A percentile compares a stretch with the other conserved stretches of the same genome.
Conservation (phyloP, 805 yeast species). For the Wickerhamomyces kurtzmanii region DNA sequence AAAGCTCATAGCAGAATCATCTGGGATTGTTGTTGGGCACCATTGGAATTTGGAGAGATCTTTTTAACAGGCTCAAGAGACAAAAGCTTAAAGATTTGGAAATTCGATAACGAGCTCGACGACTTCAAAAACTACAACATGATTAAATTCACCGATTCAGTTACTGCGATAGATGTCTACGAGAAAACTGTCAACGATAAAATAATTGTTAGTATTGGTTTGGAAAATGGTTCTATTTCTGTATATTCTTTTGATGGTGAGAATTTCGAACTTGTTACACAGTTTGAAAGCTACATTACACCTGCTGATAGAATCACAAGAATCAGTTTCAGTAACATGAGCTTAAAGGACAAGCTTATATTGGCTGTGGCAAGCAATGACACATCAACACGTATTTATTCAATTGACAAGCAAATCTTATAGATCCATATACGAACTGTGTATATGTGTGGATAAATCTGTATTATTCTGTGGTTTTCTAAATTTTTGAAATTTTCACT, state of each 20-base stretch:
- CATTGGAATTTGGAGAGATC: slow-evolving; percentile 28
- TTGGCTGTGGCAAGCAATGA: slow-evolving; percentile 64
- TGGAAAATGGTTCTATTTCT: slow-evolving; percentile 55
- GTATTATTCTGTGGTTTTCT: no score
- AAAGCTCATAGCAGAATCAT: slow-evolving; percentile 88
- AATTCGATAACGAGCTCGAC: slow-evolving; percentile 24
- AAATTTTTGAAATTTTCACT: not conserved
- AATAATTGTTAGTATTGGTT: slow-evolving; percentile 48
- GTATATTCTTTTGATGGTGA: slow-evolving; percentile 27
- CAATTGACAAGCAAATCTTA: slow-evolving; percentile 9
- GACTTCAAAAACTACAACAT: slow-evolving; percentile 21
- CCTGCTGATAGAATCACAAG: slow-evolving; percentile 60
- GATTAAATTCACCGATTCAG: slow-evolving; percentile 41
- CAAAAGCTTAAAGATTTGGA: slow-evolving; percentile 70
- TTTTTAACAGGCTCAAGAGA: slow-evolving; percentile 88
- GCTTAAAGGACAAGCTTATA: slow-evolving; percentile 16
- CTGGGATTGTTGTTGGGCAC: slow-evolving; percentile 93
- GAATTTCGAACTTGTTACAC: slow-evolving; percentile 17
- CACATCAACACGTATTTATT: slow-evolving; percentile 36
- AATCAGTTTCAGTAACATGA: slow-evolving; percentile 40
- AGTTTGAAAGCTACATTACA: slow-evolving; percentile 27
- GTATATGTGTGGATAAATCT: no score
- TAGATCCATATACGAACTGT: no score
- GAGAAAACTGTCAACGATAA: slow-evolving; percentile 18
- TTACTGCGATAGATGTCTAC: slow-evolving; percentile 57